Base-by-base conservation (phyloP, 192 early-diverging fungal genomes). In the Phlyctochytrium bullatum region DNA sequence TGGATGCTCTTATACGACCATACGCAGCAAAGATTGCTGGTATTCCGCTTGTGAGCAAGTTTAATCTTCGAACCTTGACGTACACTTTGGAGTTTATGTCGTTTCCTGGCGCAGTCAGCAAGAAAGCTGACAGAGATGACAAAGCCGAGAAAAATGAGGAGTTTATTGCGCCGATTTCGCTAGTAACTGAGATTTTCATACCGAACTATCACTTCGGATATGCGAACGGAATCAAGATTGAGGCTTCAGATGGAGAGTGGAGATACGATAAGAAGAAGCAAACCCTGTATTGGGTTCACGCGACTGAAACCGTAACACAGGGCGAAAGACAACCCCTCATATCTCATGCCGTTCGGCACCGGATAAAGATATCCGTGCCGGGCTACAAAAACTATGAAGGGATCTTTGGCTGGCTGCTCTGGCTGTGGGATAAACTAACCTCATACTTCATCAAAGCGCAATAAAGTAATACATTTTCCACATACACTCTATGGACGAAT, bases 11-110 rank as follows among this genome's bases (percentile, higher is more conserved):
- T 50, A 75, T 93, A 60, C 83, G 92, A 20, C 90, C 91, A 0
- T 93, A 90, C 77, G 92, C 91, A 3, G 78, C 89, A 17, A 89
- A 91, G 56, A 69, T 90, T 4, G 84, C 90, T 0, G 92, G 92
- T 31, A 77, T 66, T 47, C 92, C 92, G 12, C 68, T 79, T 20
- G 34, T 62, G 3, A 83, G 78, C 35, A 67, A 76, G 0, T 93
- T 93, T 68, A 72, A 89, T 59, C 64, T 92, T 30, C 33, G 74
- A 1, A 86, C 64, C 0, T 65, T 91, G 14, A 73, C 76, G 66
- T 93, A 86, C 66, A 83, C 73, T 14, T 78, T 92, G 51, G 66
- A 73, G 3, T 91, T 91, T 65, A 68, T 66, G 29, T 84, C 82
- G 60, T n/a, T n/a, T n/a, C n/a, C n/a, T n/a, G n/a, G n/a, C n/a